Percentiles rank a stretch among this genome's conserved stretches.
phyloP scores from a whole-genome alignment of 176 grass and related monocot genomes.

The Raddia guianensis region DNA sequence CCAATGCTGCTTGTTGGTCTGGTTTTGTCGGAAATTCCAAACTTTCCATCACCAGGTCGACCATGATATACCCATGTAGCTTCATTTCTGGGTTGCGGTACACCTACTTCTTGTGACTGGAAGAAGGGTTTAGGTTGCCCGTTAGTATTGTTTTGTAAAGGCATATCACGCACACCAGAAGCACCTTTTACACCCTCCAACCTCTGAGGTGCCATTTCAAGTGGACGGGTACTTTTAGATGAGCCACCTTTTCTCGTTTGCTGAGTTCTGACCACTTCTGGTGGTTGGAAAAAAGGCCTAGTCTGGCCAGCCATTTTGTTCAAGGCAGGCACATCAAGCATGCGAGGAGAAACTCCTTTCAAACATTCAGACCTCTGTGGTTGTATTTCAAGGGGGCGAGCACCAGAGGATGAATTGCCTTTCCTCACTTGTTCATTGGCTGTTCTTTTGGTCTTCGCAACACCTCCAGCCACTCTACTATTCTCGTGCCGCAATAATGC shows the following conservation, averaged over 20 bases:
- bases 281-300: constrained; percentile 58
- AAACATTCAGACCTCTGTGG: constrained; percentile 37
- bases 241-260: constrained; percentile 46
- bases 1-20: constrained; percentile 48
- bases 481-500: constrained; percentile 44
- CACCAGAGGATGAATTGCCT: constrained; percentile 42
- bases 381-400: constrained; percentile 44
- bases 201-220: constrained; percentile 43
- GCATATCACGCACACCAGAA: constrained; percentile 40
- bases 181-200: constrained; percentile 43
- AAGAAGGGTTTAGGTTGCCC: constrained; percentile 56
- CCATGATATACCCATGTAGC: constrained; percentile 52
- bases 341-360: constrained; percentile 43
- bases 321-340: constrained; percentile 34
- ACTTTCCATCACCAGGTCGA: constrained; percentile 60
- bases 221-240: constrained; percentile 25
- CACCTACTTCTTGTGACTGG: constrained; percentile 57
- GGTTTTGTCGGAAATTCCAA: constrained; percentile 42
- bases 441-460: constrained; percentile 55
- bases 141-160: constrained; percentile 32
- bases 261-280: constrained; percentile 28
- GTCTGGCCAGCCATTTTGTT: constrained; percentile 48
- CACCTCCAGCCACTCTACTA: constrained; percentile 41
- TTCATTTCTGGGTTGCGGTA: constrained; percentile 54
- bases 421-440: constrained; percentile 48